Conservation (phyloP, 2,329 filamentous ascomycete genomes). For the Fusarium nelsonii region DNA sequence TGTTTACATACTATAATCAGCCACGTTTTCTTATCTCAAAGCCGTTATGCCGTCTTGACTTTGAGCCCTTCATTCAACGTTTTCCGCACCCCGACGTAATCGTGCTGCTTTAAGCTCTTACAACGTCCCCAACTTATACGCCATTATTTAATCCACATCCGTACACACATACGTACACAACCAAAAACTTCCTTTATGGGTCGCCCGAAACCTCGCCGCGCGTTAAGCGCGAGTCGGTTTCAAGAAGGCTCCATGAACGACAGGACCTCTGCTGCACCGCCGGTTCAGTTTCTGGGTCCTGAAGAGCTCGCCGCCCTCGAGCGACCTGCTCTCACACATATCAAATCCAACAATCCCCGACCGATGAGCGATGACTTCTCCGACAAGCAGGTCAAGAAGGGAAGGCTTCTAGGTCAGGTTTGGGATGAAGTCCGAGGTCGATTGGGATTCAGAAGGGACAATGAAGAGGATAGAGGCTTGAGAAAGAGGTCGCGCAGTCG, state of each 20-base stretch:
- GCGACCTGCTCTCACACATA: conserved; percentile 36
- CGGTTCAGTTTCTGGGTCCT: conserved; percentile 71
- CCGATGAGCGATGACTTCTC: conserved; percentile 51
- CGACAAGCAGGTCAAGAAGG: conserved; percentile 50
- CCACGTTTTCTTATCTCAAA: conserved; percentile 16
- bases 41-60: conserved; percentile 23
- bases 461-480: conserved; percentile 42
- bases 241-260: conserved; percentile 90
- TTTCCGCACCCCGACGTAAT: conserved; percentile 24
- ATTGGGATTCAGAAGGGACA: conserved; percentile 49
- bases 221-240: conserved; percentile 65
- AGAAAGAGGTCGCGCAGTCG: conserved; percentile 44
- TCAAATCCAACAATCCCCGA: conserved; percentile 30
- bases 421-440: conserved; percentile 56
- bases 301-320: conserved; percentile 52
- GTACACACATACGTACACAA: conserved; percentile 22
- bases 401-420: conserved; percentile 53
- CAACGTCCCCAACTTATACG: conserved; percentile 14
- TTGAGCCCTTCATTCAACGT: conserved; percentile 11
- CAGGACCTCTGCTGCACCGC: conserved; percentile 77
- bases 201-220: conserved; percentile 52
- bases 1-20: conserved; percentile 26
- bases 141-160: conserved; percentile 1
- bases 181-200: conserved; percentile 43
- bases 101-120: conserved; percentile 21